A percentile compares a stretch with the other conserved stretches of the same genome.
Conservation (phyloP, 768 basidiomycete genomes). For the Termitomyces sp. region DNA sequence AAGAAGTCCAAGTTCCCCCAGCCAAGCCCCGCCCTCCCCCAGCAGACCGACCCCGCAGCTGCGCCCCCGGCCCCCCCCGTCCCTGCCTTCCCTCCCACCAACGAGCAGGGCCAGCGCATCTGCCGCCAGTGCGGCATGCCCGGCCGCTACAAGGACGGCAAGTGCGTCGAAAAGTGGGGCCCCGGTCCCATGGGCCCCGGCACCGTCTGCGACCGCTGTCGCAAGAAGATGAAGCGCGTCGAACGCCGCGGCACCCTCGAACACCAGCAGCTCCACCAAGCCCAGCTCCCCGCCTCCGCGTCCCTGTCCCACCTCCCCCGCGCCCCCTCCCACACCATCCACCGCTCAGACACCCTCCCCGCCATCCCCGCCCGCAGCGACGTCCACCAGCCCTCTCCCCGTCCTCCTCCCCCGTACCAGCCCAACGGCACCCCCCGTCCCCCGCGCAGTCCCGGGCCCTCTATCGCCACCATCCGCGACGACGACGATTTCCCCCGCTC, state of each 20-base stretch:
- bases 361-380: conserved; percentile 2
- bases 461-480: not conserved
- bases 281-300: too few species aligned
- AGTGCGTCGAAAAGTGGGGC: conserved; percentile 87
- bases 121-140: conserved; percentile 71
- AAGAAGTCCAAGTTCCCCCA: conserved; percentile 54
- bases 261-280: not conserved
- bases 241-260: conserved; percentile 69
- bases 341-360: conserved; percentile 16
- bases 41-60: not conserved
- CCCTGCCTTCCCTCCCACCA: conserved; percentile 37
- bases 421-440: conserved; percentile 2
- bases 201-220: conserved; percentile 78
- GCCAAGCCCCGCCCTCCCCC: not conserved
- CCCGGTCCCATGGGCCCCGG: conserved; percentile 81
- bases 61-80: conserved; percentile 11
- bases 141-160: conserved; percentile 78
- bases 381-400: not conserved
- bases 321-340: conserved; percentile 9
- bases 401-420: not conserved
- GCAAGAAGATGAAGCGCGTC: conserved; percentile 84
- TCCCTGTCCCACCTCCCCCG: not conserved
- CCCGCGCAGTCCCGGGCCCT: conserved; percentile 9
- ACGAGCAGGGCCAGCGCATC: conserved; percentile 64
- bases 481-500: conserved; percentile 2